A percentile compares a stretch with the other conserved stretches of the same genome.
phyloP scores from a whole-genome alignment of 495 filamentous ascomycete genomes.

The Podospora didyma region DNA sequence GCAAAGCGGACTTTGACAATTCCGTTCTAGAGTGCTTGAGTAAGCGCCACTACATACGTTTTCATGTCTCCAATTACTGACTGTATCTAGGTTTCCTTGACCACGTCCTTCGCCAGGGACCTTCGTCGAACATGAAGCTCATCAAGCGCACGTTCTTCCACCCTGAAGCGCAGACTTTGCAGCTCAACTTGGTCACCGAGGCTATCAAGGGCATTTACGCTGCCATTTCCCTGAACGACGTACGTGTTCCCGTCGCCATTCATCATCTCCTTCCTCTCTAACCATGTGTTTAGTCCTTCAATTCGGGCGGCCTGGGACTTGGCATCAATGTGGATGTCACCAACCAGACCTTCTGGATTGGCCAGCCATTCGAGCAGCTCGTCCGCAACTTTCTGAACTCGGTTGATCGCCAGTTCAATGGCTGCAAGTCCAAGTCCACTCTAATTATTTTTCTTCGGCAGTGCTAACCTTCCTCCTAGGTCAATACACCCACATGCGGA shows the following conservation, averaged over 20 bases:
- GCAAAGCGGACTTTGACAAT: conserved; percentile 54
- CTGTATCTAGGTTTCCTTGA: conserved; percentile 61
- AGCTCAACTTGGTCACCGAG: conserved; percentile 44
- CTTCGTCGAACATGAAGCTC: conserved; percentile 56
- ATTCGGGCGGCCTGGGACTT: conserved; percentile 48
- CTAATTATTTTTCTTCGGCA: not conserved
- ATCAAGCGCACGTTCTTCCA: conserved; percentile 83
- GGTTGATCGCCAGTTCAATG: conserved; percentile 7
- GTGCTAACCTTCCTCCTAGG: conserved; percentile 3
- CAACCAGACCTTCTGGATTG: conserved; percentile 70
- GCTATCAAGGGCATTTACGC: conserved; percentile 84
- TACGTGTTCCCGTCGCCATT: conserved; percentile 3
- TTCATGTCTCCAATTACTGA: not conserved
- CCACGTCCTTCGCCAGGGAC: conserved; percentile 75
- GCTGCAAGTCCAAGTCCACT: conserved; percentile 3
- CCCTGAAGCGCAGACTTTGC: conserved; percentile 4
- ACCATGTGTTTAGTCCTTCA: conserved; percentile 24
- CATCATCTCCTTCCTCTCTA: not conserved
- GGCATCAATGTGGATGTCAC: conserved; percentile 80
- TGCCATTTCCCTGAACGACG: conserved; percentile 61
- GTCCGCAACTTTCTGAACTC: conserved; percentile 19
- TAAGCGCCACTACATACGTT: not conserved
- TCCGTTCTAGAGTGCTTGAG: conserved; percentile 74
- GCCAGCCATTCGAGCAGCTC: conserved; percentile 31
- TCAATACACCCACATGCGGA: conserved; percentile 5